Conservation (phyloP, 306 rosid genomes). For the Calophaca sinica region DNA sequence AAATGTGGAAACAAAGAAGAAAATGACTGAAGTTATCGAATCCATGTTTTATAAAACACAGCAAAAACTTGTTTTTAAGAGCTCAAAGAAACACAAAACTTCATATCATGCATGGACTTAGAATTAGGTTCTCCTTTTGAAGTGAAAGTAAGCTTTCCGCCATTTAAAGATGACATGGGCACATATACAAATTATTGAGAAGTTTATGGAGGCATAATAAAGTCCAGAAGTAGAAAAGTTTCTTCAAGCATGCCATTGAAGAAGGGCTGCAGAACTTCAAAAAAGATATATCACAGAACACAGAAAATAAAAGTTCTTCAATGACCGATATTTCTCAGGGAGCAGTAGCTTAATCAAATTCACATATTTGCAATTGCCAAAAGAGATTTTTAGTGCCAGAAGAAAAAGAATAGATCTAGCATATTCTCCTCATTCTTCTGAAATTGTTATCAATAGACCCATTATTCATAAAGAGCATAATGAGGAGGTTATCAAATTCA, state of each 20-base stretch:
- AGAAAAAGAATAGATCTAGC: conserved; percentile 42
- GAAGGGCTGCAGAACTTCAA: conserved; percentile 22
- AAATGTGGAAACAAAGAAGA: no score
- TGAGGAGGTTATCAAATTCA: no score
- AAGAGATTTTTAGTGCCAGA: conserved; percentile 30
- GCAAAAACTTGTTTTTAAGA: no score
- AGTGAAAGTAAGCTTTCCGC: no score
- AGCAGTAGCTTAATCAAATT: not conserved
- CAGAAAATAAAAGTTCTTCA: conserved; percentile 5
- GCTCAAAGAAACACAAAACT: no score
- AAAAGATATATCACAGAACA: conserved; percentile 14
- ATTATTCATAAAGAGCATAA: no score
- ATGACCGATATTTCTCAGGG: not conserved
- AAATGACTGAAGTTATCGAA: no score
- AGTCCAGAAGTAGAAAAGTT: not conserved
- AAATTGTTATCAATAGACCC: not conserved
- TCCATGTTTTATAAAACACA: no score
- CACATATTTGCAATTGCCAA: conserved; percentile 2
- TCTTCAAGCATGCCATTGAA: not conserved
- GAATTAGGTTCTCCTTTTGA: no score
- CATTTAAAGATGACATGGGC: no score
- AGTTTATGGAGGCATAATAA: not conserved
- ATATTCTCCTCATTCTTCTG: conserved; percentile 19
- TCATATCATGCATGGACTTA: no score
- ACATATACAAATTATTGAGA: no score